These are phyloP conservation scores for Fusarium nygamai DNA, from an alignment of 2,329 filamentous ascomycete species.

Conservation along the genomic window DNA sequence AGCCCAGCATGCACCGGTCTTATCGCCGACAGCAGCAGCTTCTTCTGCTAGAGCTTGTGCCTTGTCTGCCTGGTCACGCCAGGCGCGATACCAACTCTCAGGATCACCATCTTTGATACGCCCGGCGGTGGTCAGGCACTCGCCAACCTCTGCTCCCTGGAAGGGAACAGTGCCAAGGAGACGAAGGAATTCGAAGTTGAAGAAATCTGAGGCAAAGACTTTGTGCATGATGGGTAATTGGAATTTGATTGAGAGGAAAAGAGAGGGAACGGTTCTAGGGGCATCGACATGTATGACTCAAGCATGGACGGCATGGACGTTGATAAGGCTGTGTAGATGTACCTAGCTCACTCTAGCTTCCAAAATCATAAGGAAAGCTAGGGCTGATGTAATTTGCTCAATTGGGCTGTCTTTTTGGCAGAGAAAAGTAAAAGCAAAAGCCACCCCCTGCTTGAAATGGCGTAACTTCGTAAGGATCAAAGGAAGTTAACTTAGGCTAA, in stretches of 20 bases:
- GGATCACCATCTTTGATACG: slow-evolving; percentile 52
- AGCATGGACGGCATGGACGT: background rate
- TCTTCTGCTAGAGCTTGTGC: slow-evolving; percentile 50
- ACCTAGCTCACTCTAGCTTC: background rate
- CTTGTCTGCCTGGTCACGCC: slow-evolving; percentile 43
- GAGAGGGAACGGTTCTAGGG: background rate
- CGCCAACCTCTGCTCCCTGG: slow-evolving; percentile 52
- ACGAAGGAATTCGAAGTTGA: slow-evolving; percentile 56
- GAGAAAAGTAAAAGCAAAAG: background rate
- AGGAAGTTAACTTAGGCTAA: background rate
- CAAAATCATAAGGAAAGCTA: background rate
- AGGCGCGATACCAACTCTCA: slow-evolving; percentile 53
- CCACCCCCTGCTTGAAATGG: background rate
- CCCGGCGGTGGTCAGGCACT: slow-evolving; percentile 51
- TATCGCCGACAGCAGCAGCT: slow-evolving; percentile 44
- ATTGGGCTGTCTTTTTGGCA: background rate
- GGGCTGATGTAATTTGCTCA: background rate
- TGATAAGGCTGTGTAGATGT: background rate
- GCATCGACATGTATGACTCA: background rate
- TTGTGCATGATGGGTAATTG: slow-evolving; percentile 40
- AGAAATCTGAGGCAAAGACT: slow-evolving; percentile 44
- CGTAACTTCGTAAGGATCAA: background rate
- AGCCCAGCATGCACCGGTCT: slow-evolving; percentile 45
- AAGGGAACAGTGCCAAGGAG: slow-evolving; percentile 50
- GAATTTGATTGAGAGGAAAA: background rate